Evolutionary conservation across 352 stramenopile species (phyloP), one percentile per base, ranked within the genome.

Genomic region (Peronospora destructor): DNA sequence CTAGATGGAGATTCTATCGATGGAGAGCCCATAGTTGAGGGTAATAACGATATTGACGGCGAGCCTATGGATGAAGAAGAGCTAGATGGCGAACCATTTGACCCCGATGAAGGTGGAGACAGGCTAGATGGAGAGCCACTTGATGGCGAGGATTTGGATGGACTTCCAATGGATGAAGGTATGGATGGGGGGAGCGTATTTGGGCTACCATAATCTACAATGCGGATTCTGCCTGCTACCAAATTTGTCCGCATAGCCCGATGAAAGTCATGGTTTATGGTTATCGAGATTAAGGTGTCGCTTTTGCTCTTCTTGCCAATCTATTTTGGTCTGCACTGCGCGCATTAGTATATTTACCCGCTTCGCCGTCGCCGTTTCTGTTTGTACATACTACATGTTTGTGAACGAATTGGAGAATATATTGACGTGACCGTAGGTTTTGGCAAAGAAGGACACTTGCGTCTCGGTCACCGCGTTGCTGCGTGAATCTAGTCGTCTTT

Each of bases 41-140:
- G 54, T 45, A 45, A 6, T 6, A 12, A 56, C 8, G 47, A 56
- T 41, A 30, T 77, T 26, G 63, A 81, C 47, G 71, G 68, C 6
- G 72, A 74, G 37, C 53, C 65, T 35, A 61, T 68, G 52, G 71
- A 49, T 41, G 59, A 66, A 10, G 66, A 68, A 37, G 45, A 54
- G 6, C n/a, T 83, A n/a, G 67, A 81, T 59, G 71, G 66, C 23
- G 68, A 73, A 34, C 61, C 65, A 19, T 34, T 76, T 11, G 63
- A 76, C 11, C 59, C 49, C 12, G 46, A 71, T n/a, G 19, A 59
- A 41, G 56, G 4, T 57, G 53, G 55, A 48, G 50, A 55, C 29
- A 55, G 73, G 13, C 41, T 82, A 36, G 61, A 76, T 51, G 71
- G 64, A 26, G 57, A 72, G 17, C 57, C 60, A 40, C 43, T 80